Conservation (phyloP, 495 filamentous ascomycete species). For the Podospora sp. region DNA sequence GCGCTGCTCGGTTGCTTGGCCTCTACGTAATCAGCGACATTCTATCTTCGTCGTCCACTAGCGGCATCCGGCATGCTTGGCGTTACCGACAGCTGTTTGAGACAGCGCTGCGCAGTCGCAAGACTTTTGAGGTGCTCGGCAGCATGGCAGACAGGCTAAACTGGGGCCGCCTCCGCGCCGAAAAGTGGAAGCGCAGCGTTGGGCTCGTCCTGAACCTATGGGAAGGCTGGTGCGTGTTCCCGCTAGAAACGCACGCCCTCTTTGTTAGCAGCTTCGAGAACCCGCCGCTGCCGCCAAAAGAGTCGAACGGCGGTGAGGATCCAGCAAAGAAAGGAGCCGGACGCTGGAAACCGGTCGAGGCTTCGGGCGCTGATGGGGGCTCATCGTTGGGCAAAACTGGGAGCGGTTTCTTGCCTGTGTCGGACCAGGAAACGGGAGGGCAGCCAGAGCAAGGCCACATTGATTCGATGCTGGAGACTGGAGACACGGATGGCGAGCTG, state of each 20-base stretch:
- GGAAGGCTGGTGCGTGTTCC: slow-evolving; percentile 91
- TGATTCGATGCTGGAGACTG: slow-evolving; percentile 34
- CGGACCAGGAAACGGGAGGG: slow-evolving; percentile 32
- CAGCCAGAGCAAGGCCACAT: slow-evolving; percentile 19
- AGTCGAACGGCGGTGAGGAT: slow-evolving; percentile 48
- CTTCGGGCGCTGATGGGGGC: slow-evolving; percentile 41
- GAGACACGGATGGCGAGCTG: slow-evolving; percentile 43
- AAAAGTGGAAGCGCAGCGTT: slow-evolving; percentile 89
- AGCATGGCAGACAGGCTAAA: slow-evolving; percentile 71
- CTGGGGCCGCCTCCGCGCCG: slow-evolving; percentile 82
- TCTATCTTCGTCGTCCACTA: slow-evolving; percentile 78
- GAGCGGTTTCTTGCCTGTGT: slow-evolving; percentile 41
- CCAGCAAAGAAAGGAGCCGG: slow-evolving; percentile 57
- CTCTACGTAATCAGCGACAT: slow-evolving; percentile 89
- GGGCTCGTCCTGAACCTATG: slow-evolving; percentile 73
- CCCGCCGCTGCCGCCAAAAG: slow-evolving; percentile 62
- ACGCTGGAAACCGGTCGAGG: slow-evolving; percentile 74
- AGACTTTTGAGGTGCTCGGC: slow-evolving; percentile 82
- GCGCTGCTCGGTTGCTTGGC: slow-evolving; percentile 74
- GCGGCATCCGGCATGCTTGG: slow-evolving; percentile 86
- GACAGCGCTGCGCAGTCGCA: slow-evolving; percentile 63
- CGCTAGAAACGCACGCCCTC: slow-evolving; percentile 69
- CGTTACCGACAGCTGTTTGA: slow-evolving; percentile 89
- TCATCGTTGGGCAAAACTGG: slow-evolving; percentile 27
- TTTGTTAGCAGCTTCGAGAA: slow-evolving; percentile 75